These are phyloP conservation scores for Hyaloscypha bicolor DNA, from an alignment of 495 filamentous ascomycete genomes.

Conservation along the genomic window DNA sequence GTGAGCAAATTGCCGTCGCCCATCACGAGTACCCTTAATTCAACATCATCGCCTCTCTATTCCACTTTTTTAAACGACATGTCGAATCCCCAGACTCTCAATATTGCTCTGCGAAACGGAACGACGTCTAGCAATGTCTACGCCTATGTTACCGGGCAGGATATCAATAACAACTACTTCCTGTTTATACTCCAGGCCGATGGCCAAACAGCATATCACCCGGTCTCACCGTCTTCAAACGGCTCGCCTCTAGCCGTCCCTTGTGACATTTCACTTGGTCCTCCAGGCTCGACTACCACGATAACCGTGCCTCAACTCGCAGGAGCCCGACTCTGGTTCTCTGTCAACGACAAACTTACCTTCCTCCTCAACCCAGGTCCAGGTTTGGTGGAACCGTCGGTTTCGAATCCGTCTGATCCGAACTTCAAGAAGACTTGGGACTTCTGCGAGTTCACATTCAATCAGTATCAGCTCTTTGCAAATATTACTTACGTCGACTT, in stretches of 20 bases:
- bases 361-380: slow-evolving; percentile 74
- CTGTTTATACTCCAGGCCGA: slow-evolving; percentile 65
- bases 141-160: slow-evolving; percentile 71
- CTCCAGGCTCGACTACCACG: slow-evolving; percentile 57
- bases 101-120: slow-evolving; percentile 64
- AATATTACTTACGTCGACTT: slow-evolving; percentile 82
- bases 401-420: slow-evolving; percentile 64
- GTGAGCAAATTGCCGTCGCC: not conserved
- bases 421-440: slow-evolving; percentile 67
- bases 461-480: slow-evolving; percentile 65
- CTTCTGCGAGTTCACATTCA: slow-evolving; percentile 78
- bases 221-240: slow-evolving; percentile 49
- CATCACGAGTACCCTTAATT: not conserved
- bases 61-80: not conserved
- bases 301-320: slow-evolving; percentile 69
- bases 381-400: slow-evolving; percentile 70
- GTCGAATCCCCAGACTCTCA: slow-evolving; percentile 33
- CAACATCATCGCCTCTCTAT: not conserved
- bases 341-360: slow-evolving; percentile 55
- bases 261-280: slow-evolving; percentile 65
- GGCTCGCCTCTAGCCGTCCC: slow-evolving; percentile 49
- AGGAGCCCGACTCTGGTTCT: slow-evolving; percentile 72
- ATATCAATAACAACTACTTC: slow-evolving; percentile 60
- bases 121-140: slow-evolving; percentile 62
- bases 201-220: slow-evolving; percentile 47